A percentile compares a stretch with the other conserved stretches of the same genome.
Conservation (phyloP, 192 early-diverging fungal species). For the Coemansia sp. region DNA sequence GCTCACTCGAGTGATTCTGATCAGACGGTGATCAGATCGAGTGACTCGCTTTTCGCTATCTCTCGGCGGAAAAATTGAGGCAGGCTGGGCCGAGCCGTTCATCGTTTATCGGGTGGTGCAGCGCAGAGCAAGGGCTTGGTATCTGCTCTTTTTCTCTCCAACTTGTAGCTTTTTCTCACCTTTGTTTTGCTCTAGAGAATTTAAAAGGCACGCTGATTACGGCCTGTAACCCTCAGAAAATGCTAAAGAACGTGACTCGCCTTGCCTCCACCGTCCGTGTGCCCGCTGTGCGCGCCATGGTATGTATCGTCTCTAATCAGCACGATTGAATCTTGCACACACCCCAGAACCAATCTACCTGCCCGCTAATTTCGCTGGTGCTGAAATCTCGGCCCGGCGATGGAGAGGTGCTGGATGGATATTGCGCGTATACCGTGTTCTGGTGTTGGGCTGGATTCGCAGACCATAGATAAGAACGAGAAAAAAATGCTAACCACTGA, state of each 20-base stretch:
- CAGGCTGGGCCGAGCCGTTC: background rate
- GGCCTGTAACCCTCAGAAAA: constrained; percentile 40
- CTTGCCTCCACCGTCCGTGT: constrained; percentile 47
- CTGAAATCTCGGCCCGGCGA: background rate
- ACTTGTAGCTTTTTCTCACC: constrained; percentile 11
- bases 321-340: background rate
- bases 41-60: constrained; percentile 1
- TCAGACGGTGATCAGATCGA: background rate
- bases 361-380: background rate
- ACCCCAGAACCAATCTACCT: background rate
- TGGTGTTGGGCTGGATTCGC: background rate
- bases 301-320: constrained; percentile 26
- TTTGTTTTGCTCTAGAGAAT: constrained; percentile 20
- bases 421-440: background rate
- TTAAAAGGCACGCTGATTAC: constrained; percentile 23
- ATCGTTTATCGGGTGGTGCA: background rate
- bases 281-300: constrained; percentile 48
- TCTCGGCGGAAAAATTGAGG: constrained; percentile 1
- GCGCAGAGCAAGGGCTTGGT: background rate
- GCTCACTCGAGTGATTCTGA: background rate
- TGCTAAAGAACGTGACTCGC: constrained; percentile 56
- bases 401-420: background rate
- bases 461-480: background rate
- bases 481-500: background rate
- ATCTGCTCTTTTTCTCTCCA: background rate